Base-by-base conservation (phyloP, 441 rosid genomes). In the Populus hybrid region DNA sequence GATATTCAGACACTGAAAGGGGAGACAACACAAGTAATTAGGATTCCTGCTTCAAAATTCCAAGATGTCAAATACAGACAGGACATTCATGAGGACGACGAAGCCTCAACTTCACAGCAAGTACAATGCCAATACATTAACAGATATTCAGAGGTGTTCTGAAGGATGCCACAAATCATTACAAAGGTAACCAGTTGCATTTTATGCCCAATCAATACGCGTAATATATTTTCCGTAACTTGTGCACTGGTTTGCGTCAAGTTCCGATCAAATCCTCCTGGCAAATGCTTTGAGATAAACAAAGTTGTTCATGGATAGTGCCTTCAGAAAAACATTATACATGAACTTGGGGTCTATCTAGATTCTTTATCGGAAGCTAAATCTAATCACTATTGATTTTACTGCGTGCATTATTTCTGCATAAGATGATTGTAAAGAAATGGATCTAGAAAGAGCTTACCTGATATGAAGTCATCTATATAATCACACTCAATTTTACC, bases 401-500 rank as follows among this genome's bases (percentile, higher is more conserved):
- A 61, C 65, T 21, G 65, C 46, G 11, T 3, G 66, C 66, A 61
- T 61, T 23, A 3, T 61, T 21, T 21, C 12, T 21, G 38, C 20
- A 40, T 16, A 36, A 64, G 8, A 63, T 36, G 46, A 63, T 7
- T 12, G 20, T 8, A 75, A 69, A 23, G 7, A 26, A 11, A 14
- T 34, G 50, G 20, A 40, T 24, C 8, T 8, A 59, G 23, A 30
- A 50, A 30, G 21, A 63, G 28, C 82, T 75, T 79, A 93, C 97
- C 82, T 21, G 98, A 88, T 38, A 94, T 81, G 70, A 87, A 87
- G 76, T 93, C 97, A 42, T 94, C 97, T 1, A 90, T 86, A 71
- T 91, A 93, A 57, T 93, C 93, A 0, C 86, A 81, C 2, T 89
- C 85, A 75, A 93, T 90, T 82, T 91, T 94, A 61, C 98, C 98